Base-by-base conservation (phyloP, 495 filamentous ascomycete species). In the Parathielavia hyrcaniae region DNA sequence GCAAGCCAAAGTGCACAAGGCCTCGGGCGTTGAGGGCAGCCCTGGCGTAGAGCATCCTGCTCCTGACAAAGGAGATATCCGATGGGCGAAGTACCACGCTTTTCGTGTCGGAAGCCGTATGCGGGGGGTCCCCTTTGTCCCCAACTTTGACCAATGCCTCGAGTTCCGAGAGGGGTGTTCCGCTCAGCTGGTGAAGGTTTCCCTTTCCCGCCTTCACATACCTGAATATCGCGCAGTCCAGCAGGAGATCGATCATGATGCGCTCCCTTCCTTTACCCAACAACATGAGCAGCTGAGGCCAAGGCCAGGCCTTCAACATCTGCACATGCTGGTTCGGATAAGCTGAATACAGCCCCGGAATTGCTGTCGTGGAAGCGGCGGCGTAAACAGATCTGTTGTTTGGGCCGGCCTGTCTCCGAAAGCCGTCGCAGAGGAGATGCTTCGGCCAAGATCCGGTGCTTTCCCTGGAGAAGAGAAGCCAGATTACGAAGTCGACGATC, bases 401-500 rank as follows among this genome's bases (percentile, higher is more conserved):
- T 20, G 70, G 65, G 36, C 72, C 66, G 32, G 64, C 62, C 46
- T 70, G 64, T 58, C 65, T 73, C 32, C 71, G 81, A 65, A 84
- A 93, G 14, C 90, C 91, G 76, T 91, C 83, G 59, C 86, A 87
- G 12, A 96, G 78, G 6, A 95, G 63, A 72, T 96, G 89, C 45
- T 82, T 77, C 0, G 84, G 83, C 67, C 77, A 81, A n/a, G 74
- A 69, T 39, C 68, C 69, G 1, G 72, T 50, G 38, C 70, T 70
- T 50, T 79, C 71, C 50, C 77, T 79, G 16, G 80, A 82, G 71
- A 96, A 95, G 3, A 96, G 71, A 3, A 79, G 74, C 74, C 81
- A 86, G 32, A 97, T 84, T 12, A 84, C 85, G 66, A 89, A 95
- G 71, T 96, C 88, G 50, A 97, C 81, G 60, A 95, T 79, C 88